Percentiles rank a stretch among this genome's conserved stretches.
Conservation (phyloP, 2,329 filamentous ascomycete genomes). For the Scopulariopsis brevicaulis region DNA sequence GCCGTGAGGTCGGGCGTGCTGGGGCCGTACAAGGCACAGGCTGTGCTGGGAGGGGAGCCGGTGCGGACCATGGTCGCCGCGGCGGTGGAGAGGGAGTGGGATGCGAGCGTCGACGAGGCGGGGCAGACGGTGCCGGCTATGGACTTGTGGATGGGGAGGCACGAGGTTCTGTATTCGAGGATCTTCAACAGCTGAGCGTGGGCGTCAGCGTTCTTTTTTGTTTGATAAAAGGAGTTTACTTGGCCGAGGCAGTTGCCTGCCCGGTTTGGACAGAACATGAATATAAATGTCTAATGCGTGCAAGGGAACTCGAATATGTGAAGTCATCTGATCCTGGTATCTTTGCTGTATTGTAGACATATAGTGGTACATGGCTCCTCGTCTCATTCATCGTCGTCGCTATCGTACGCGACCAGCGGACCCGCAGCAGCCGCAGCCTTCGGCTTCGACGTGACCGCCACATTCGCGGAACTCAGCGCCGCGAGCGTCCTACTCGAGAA, state of each 20-base stretch:
- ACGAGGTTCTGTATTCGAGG: conserved; percentile 73
- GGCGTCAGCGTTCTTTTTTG: conserved; percentile 3
- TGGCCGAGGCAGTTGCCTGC: neutral
- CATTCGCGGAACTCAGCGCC: conserved; percentile 53
- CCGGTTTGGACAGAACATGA: too few relatives aligned
- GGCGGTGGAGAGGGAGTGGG: conserved; percentile 49
- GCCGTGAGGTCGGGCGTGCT: conserved; percentile 68
- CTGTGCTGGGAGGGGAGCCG: conserved; percentile 49
- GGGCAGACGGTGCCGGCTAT: conserved; percentile 66
- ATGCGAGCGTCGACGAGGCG: conserved; percentile 49
- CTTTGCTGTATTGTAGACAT: conserved; percentile 9
- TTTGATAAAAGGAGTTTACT: conserved; percentile 8
- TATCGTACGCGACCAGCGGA: conserved; percentile 79
- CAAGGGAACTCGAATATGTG: too few relatives aligned
- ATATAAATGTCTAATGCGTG: too few relatives aligned
- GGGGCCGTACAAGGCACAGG: conserved; percentile 72
- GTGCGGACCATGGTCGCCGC: conserved; percentile 46
- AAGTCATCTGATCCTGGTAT: conserved; percentile 5
- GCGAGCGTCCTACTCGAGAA: conserved; percentile 75
- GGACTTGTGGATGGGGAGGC: conserved; percentile 74
- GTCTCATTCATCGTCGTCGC: conserved; percentile 52
- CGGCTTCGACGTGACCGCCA: conserved; percentile 41
- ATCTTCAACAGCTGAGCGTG: conserved; percentile 64
- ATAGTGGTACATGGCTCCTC: neutral
- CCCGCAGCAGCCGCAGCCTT: conserved; percentile 45